phyloP scores from a whole-genome alignment of 805 yeast genomes.

The Wickerhamiella hasegawae region DNA sequence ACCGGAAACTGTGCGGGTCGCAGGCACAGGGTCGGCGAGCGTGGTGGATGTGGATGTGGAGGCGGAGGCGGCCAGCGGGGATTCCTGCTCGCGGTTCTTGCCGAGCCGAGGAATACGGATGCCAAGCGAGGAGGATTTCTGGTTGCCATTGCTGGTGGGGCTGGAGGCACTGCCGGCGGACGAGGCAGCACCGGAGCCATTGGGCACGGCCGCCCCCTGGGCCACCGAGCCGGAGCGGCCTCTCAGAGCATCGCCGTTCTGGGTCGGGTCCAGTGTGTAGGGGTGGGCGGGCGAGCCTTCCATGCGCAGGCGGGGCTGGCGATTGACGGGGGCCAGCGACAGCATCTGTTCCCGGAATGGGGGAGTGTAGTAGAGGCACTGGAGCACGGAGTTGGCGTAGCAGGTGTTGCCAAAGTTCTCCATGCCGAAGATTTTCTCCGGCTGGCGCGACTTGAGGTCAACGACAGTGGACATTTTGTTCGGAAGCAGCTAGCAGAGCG shows the following conservation, averaged over 20 bases:
- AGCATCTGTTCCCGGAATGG: constrained; percentile 46
- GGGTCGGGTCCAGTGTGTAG: constrained; percentile 17
- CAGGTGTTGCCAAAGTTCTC: constrained; percentile 52
- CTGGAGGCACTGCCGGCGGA: background rate
- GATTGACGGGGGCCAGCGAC: constrained; percentile 11
- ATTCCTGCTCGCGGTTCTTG: background rate
- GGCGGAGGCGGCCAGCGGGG: background rate
- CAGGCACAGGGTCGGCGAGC: background rate
- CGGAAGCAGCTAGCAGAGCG: too few relatives aligned
- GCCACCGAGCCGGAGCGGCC: too few relatives aligned
- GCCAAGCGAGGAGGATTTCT: background rate
- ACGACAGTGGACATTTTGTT: too few relatives aligned
- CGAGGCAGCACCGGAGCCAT: background rate
- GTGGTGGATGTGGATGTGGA: background rate
- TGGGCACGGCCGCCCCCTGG: background rate
- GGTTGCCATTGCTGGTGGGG: background rate
- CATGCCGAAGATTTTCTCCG: constrained; percentile 26
- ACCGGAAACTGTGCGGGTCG: background rate
- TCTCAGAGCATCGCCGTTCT: constrained; percentile 2
- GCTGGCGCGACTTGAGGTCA: background rate
- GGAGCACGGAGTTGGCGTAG: constrained; percentile 84
- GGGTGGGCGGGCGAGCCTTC: constrained; percentile 23
- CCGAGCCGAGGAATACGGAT: background rate
- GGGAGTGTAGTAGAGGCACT: constrained; percentile 64
- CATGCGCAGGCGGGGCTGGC: constrained; percentile 25